These are phyloP conservation scores for Diplogelasinospora grovesii DNA, from an alignment of 495 filamentous ascomycete species.

Conservation along the genomic window DNA sequence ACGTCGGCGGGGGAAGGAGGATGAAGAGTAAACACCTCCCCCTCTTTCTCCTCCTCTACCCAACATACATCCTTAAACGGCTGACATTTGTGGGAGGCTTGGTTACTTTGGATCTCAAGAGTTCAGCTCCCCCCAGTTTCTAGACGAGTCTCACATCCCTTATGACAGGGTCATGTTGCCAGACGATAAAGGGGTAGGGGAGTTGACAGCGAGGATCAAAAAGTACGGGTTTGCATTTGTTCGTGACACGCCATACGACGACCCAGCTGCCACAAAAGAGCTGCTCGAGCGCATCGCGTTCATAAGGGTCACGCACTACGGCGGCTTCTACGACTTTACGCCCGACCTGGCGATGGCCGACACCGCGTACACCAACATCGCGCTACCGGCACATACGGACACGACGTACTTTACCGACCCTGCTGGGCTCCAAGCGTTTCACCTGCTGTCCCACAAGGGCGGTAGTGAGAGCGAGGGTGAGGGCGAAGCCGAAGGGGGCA, in stretches of 20 bases:
- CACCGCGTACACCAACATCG: slow-evolving; percentile 83
- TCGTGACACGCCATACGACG: slow-evolving; percentile 51
- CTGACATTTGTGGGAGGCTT: no score
- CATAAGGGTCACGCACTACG: slow-evolving; percentile 84
- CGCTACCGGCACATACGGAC: slow-evolving; percentile 77
- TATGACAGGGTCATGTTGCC: slow-evolving; percentile 55
- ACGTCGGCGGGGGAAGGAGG: not conserved
- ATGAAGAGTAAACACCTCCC: not conserved
- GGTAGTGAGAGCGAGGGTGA: slow-evolving; percentile 17
- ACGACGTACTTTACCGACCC: slow-evolving; percentile 92
- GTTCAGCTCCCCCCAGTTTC: no score
- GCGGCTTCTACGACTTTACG: slow-evolving; percentile 92
- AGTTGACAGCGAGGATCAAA: slow-evolving; percentile 37
- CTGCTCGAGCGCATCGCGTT: slow-evolving; percentile 75
- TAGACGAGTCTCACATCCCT: no score
- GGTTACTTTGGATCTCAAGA: no score
- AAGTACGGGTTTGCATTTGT: slow-evolving; percentile 66
- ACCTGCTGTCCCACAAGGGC: slow-evolving; percentile 68
- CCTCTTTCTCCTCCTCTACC: no score
- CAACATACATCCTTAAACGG: no score
- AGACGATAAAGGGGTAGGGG: slow-evolving; percentile 11
- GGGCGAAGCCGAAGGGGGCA: slow-evolving; percentile 51
- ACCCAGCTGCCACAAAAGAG: slow-evolving; percentile 59
- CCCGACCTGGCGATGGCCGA: slow-evolving; percentile 82
- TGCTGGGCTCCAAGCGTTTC: slow-evolving; percentile 82